Evolutionary conservation across 176 grass and related monocot species (phyloP), one percentile per base, ranked within the genome.

Genomic region (Olyra latifolia): DNA sequence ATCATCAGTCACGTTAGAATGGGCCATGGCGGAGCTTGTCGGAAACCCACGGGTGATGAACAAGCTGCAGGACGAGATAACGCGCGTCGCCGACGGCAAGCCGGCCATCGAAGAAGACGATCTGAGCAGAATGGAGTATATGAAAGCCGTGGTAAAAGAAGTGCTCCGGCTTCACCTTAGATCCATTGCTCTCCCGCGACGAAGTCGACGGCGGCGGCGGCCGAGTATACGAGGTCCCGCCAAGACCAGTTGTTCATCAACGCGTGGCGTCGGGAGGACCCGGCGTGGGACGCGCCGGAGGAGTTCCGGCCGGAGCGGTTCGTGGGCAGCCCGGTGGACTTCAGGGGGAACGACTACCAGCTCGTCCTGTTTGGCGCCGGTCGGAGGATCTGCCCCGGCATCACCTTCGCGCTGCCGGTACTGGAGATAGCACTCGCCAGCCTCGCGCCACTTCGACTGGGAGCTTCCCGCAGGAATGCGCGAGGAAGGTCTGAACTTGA

Each of bases 231-330:
- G 72, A 87, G 40, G 75, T 93, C 72, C 93, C 76, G 46, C 82
- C 0, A 76, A 73, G 25, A 93, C 86, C 13, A 8, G 16, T 47
- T 93, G 24, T 85, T 91, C 80, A 12, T 97, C 71, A 93, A 91
- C 71, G 83, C 14, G 15, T 97, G 91, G 86, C 93, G 23, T 91
- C 30, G 90, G 82, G n/a, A 86, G 90, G 91, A 97, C 62, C 85
- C 83, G 0, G 62, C 41, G 47, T 93, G 94, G 94, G 88, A 83
- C 8, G 30, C 79, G 13, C 76, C 91, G 46, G 91, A 87, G 14
- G 83, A 97, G 64, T 97, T 97, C 63, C 50, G 62, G 25, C 94
- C 91, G 2, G 94, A 93, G 76, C 76, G 94, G 14, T 97, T 97
- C 42, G 0, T 93, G 6, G 42, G 20, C 46, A 41, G 76, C 48